Base-by-base conservation (phyloP, 129 eudicot genomes). In the Pulicaria dysenterica region DNA sequence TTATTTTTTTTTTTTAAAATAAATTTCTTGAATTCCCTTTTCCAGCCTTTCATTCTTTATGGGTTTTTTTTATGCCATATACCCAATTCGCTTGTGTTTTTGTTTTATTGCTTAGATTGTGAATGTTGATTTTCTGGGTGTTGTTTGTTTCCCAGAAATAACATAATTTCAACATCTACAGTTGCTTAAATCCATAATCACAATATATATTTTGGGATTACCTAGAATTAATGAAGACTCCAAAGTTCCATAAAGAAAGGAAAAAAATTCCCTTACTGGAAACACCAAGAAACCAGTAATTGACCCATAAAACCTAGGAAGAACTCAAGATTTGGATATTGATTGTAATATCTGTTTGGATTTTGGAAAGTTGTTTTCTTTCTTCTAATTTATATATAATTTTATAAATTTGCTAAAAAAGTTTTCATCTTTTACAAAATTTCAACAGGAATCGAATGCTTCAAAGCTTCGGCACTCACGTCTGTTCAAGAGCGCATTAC, bases 401-500 rank as follows among this genome's bases (percentile, higher is more conserved):
- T 66, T 46, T 13, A 69, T 64, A 44, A 13, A 31, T 42, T 34
- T 42, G 65, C 13, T 41, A 47, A 48, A 71, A 45, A 58, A 57
- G 34, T 42, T 45, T 46, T 40, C 47, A 38, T 49, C 63, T 61
- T 45, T 49, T 49, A 64, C 65, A 12, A 15, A 4, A 14, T 56
- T 66, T 65, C n/a, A 54, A 71, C 89, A 91, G 97, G 97, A 85
- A 62, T 77, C 62, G 68, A 85, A 80, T 81, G 86, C 84, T 39
- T 76, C 87, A 31, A 88, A 91, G 82, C 95, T 90, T 50, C 81
- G 85, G 63, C 97, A 91, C 64, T 77, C 79, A 55, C 83, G 83
- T 57, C 78, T 91, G 45, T 90, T 91, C 56, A 84, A 82, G 54
- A 75, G 83, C 53, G 97, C 97, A 14, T 56, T 86, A 77, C 83